Evolutionary conservation across 2,329 filamentous ascomycete species (phyloP).

Genomic region (Gaeumannomyces sp.): DNA sequence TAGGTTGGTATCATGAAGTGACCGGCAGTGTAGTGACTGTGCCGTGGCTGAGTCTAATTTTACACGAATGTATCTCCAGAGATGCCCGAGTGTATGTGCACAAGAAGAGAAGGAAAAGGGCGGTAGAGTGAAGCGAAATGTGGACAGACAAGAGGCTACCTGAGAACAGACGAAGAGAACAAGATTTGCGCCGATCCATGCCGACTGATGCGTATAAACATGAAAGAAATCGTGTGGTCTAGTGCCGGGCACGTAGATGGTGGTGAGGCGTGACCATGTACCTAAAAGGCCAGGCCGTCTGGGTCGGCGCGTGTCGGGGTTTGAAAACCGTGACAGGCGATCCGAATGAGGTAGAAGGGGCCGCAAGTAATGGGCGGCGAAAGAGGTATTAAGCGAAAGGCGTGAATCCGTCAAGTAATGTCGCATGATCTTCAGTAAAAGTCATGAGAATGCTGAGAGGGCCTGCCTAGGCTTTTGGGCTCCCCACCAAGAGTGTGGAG

Average conservation of each 20-base stretch:
- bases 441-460: not conserved
- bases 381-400: not conserved
- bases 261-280: not conserved
- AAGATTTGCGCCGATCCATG: constrained; percentile 6
- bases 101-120: not conserved
- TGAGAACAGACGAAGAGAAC: constrained; percentile 1
- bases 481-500: not conserved
- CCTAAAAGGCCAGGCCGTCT: not conserved
- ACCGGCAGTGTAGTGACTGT: not conserved
- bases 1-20: constrained; percentile 6
- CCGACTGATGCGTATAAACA: constrained; percentile 6
- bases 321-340: too few relatives aligned
- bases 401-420: constrained; percentile 3
- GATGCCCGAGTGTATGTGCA: constrained; percentile 3
- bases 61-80: constrained; percentile 9
- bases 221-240: not conserved
- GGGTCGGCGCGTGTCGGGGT: not conserved
- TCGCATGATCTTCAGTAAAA: constrained; percentile 1
- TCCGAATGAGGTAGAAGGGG: not conserved
- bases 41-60: constrained; percentile 5
- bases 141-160: not conserved
- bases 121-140: not conserved
- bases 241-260: not conserved
- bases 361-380: not conserved
- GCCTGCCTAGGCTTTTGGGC: constrained; percentile 1